Conservation (phyloP, 305 asterid species). For the Solanum hybrid region DNA sequence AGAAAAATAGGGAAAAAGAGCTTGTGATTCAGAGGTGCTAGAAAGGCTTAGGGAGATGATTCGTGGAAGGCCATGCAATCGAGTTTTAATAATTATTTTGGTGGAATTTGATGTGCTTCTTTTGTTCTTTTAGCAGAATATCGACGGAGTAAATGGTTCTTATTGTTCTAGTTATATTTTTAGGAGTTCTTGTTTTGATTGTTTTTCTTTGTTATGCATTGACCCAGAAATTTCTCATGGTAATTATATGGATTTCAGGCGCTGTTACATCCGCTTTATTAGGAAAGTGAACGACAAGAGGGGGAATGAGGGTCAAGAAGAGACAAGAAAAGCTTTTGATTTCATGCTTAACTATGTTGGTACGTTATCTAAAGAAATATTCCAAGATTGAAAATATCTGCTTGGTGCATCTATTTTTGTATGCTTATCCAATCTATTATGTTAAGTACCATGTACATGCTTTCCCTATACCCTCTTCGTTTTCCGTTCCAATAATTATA, state of each 20-base stretch:
- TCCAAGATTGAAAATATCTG: neutral
- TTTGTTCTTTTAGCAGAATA: neutral
- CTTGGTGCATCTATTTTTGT: neutral
- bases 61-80: neutral
- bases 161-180: neutral
- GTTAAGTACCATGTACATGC: neutral
- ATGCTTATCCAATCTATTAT: neutral
- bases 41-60: neutral
- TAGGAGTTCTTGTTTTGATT: neutral
- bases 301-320: constrained; percentile 87
- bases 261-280: constrained; percentile 86
- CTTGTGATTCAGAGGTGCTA: neutral
- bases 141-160: neutral
- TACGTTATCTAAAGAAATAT: constrained; percentile 13
- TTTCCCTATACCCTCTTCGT: neutral
- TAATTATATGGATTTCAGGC: constrained; percentile 39
- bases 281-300: constrained; percentile 78
- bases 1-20: neutral
- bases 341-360: constrained; percentile 89
- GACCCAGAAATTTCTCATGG: neutral
- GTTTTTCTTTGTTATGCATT: neutral
- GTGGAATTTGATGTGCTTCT: neutral
- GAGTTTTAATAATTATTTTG: neutral
- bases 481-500: neutral
- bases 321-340: constrained; percentile 90